Percentiles rank a stretch among this genome's conserved stretches.
Evolutionary conservation across 2,329 filamentous ascomycete genomes (phyloP).

Genomic region (Paraphoma sp.): DNA sequence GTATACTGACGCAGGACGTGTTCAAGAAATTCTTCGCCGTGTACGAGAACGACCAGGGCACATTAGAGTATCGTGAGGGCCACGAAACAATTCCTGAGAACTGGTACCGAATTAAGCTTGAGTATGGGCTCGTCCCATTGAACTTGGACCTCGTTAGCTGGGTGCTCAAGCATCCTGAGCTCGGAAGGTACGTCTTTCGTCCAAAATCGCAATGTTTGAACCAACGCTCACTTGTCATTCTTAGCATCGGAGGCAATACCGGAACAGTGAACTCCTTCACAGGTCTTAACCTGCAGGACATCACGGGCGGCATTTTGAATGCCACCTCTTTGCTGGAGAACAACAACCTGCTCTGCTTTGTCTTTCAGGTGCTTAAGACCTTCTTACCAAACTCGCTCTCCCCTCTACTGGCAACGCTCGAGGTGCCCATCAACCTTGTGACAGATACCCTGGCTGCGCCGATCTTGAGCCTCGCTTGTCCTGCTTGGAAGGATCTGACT

Average conservation of each 20-base stretch:
- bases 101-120: constrained; percentile 56
- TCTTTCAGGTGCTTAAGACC: constrained; percentile 43
- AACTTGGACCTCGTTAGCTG: constrained; percentile 26
- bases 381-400: constrained; percentile 43
- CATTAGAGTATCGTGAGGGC: constrained; percentile 52
- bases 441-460: constrained; percentile 25
- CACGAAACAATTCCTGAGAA: constrained; percentile 61
- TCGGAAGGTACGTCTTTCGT: constrained; percentile 21
- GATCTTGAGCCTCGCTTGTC: constrained; percentile 29
- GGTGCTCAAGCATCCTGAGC: constrained; percentile 18
- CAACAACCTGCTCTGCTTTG: constrained; percentile 50
- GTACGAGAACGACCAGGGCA: constrained; percentile 47
- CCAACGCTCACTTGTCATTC: not conserved
- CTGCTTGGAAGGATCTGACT: constrained; percentile 29
- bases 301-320: constrained; percentile 24
- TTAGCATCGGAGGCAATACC: constrained; percentile 59
- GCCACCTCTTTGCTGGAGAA: constrained; percentile 42
- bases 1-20: constrained; percentile 28
- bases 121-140: constrained; percentile 54
- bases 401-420: constrained; percentile 31
- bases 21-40: constrained; percentile 59
- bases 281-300: constrained; percentile 48
- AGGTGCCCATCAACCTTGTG: constrained; percentile 26
- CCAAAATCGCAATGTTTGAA: not conserved
- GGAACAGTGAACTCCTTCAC: constrained; percentile 60